Evolutionary conservation across 2,329 filamentous ascomycete species (phyloP).

Genomic region (Cercospora janseana): DNA sequence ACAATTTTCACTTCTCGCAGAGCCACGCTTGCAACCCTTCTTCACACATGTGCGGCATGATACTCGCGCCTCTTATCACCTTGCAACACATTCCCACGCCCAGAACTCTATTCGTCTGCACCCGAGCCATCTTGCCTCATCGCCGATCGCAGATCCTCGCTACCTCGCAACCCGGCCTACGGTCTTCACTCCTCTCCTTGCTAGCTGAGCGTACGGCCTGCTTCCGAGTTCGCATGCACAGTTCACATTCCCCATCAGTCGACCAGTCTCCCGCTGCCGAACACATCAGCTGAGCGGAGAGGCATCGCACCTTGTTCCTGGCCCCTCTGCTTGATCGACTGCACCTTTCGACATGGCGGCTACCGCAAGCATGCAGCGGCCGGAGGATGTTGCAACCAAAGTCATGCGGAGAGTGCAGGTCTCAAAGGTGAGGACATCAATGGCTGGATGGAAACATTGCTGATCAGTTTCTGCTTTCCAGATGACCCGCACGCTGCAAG

Average conservation of each 20-base stretch:
- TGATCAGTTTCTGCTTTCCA: conserved; percentile 43
- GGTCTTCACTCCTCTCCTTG: conserved; percentile 7
- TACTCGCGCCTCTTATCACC: too few species aligned
- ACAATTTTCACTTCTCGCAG: too few species aligned
- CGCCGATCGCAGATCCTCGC: too few species aligned
- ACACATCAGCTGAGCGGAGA: conserved; percentile 1
- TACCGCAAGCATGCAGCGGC: conserved; percentile 25
- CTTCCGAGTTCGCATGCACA: not conserved
- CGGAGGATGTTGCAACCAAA: conserved; percentile 39
- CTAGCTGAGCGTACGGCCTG: conserved; percentile 7
- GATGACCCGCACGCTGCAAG: conserved; percentile 91
- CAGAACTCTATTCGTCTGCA: too few species aligned
- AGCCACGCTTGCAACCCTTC: too few species aligned
- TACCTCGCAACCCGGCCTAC: conserved; percentile 7
- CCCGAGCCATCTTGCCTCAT: too few species aligned
- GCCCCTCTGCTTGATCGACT: conserved; percentile 19
- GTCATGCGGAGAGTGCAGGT: conserved; percentile 42
- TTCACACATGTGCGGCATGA: too few species aligned
- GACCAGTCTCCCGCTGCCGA: not conserved
- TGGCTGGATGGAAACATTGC: conserved; percentile 6
- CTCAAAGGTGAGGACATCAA: conserved; percentile 36
- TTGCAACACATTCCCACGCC: too few species aligned
- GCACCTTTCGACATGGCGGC: conserved; percentile 31
- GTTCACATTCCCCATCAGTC: conserved; percentile 1
- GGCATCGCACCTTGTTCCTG: conserved; percentile 6